These are phyloP conservation scores for Dillenia turbinata DNA, from an alignment of 164 flowering plant species.

Conservation along the genomic window DNA sequence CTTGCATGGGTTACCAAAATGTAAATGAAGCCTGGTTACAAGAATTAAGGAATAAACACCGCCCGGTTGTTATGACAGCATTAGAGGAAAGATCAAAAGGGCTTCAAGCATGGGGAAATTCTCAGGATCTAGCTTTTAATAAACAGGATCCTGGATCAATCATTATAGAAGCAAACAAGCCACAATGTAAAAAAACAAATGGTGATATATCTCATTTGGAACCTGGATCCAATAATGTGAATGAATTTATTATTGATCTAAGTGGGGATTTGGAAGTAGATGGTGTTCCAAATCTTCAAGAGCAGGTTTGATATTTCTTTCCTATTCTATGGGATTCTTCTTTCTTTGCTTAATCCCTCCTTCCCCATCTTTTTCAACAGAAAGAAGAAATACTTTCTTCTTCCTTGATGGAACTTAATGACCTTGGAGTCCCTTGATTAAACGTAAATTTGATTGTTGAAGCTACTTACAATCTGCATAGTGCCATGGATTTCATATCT, in stretches of 20 bases:
- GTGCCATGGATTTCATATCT: no score
- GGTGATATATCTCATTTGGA: slow-evolving; percentile 28
- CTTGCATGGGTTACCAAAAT: slow-evolving; percentile 93
- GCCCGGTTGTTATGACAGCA: slow-evolving; percentile 62
- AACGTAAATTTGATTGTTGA: no score
- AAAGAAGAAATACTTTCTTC: no score
- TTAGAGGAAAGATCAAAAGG: slow-evolving; percentile 85
- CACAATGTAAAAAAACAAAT: slow-evolving; percentile 20
- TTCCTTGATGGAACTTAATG: no score
- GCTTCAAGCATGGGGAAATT: slow-evolving; percentile 58
- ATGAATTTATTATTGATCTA: slow-evolving; percentile 32
- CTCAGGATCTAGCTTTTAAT: slow-evolving; percentile 78
- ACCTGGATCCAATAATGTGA: slow-evolving; percentile 31
- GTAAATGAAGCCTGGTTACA: slow-evolving; percentile 67
- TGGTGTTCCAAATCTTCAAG: slow-evolving; percentile 52
- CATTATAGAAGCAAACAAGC: slow-evolving; percentile 28
- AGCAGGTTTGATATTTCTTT: slow-evolving; percentile 37
- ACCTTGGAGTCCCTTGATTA: no score
- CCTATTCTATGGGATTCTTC: no score
- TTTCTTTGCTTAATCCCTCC: no score
- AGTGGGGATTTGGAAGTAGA: slow-evolving; percentile 38
- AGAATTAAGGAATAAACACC: slow-evolving; percentile 72
- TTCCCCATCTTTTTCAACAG: no score
- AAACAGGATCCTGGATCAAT: slow-evolving; percentile 65
- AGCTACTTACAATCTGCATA: no score